Evolutionary conservation across 2,329 filamentous ascomycete genomes (phyloP).

Genomic region (Monilinia vaccinii-corymbosi): DNA sequence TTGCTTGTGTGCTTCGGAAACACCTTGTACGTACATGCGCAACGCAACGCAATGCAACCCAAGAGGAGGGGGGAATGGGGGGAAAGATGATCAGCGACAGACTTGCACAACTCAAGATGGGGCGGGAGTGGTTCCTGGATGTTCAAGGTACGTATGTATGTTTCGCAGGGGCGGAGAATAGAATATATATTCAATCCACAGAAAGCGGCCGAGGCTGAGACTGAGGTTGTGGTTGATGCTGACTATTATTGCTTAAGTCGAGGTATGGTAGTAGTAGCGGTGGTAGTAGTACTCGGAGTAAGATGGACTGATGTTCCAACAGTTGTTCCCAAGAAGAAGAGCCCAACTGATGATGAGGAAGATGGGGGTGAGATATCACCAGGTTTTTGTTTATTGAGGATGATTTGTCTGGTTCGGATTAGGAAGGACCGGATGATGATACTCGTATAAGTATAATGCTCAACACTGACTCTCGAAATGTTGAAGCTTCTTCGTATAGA

Average conservation of each 20-base stretch:
- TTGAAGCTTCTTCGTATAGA: no score
- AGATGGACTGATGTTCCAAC: background rate
- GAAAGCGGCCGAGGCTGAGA: no score
- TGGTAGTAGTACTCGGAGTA: background rate
- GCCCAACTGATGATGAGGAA: no score
- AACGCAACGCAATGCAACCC: slow-evolving; percentile 8
- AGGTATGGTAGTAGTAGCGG: background rate
- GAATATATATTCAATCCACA: background rate
- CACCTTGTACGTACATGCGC: slow-evolving; percentile 13
- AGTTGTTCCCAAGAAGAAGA: no score
- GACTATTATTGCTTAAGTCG: no score
- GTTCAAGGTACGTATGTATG: background rate
- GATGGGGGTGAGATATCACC: no score
- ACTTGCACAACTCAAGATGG: background rate
- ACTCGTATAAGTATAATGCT: no score
- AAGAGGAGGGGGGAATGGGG: background rate
- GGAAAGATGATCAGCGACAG: background rate
- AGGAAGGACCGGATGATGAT: no score
- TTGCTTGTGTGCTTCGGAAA: slow-evolving; percentile 8
- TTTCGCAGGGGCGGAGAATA: background rate
- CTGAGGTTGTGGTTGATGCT: background rate
- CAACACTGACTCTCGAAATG: no score
- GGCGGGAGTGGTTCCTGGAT: background rate
- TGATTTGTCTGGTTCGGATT: no score
- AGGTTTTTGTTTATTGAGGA: no score